A percentile compares a stretch with the other conserved stretches of the same genome.
These are phyloP conservation scores for Mrakia hoshinonis DNA, from an alignment of 768 basidiomycete genomes.

Conservation along the genomic window DNA sequence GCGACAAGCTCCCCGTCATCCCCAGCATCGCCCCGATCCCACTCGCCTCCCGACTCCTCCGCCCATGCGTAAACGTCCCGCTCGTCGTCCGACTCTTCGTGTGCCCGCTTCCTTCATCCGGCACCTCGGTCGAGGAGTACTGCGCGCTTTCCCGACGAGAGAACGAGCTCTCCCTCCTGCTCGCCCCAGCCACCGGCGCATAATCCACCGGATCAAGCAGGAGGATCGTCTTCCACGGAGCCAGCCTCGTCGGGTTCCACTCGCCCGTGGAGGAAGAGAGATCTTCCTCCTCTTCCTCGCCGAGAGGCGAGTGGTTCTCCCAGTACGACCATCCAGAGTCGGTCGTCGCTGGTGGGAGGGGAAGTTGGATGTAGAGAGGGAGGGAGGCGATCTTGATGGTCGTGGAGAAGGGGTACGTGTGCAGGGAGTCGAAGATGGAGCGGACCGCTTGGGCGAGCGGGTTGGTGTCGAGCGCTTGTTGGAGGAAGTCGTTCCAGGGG, in stretches of 20 bases:
- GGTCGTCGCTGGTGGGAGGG: slow-evolving; percentile 12
- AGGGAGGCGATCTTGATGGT: slow-evolving; percentile 23
- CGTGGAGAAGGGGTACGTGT: slow-evolving; percentile 18
- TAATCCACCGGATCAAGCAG: slow-evolving; percentile 51
- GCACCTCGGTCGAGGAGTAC: too few relatives aligned
- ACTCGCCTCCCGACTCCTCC: slow-evolving; percentile 4
- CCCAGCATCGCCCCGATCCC: background rate
- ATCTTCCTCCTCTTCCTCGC: slow-evolving; percentile 15
- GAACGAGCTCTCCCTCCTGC: background rate
- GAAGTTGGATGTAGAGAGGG: slow-evolving; percentile 25
- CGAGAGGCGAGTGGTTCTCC: slow-evolving; percentile 18
- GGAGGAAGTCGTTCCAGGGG: slow-evolving; percentile 8
- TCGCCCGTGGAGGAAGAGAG: background rate
- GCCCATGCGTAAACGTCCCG: slow-evolving; percentile 11
- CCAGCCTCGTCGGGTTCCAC: slow-evolving; percentile 39
- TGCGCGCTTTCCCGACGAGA: too few relatives aligned
- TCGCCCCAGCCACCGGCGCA: too few relatives aligned
- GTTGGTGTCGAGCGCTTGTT: slow-evolving; percentile 10
- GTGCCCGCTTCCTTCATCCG: background rate
- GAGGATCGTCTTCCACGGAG: slow-evolving; percentile 87
- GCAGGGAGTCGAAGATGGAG: slow-evolving; percentile 11
- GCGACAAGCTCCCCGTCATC: background rate
- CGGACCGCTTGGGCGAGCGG: slow-evolving; percentile 20
- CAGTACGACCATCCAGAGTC: slow-evolving; percentile 21
- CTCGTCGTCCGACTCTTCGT: slow-evolving; percentile 47